phyloP scores from a whole-genome alignment of 2,329 filamentous ascomycete genomes.

The Fonsecaea erecta region DNA sequence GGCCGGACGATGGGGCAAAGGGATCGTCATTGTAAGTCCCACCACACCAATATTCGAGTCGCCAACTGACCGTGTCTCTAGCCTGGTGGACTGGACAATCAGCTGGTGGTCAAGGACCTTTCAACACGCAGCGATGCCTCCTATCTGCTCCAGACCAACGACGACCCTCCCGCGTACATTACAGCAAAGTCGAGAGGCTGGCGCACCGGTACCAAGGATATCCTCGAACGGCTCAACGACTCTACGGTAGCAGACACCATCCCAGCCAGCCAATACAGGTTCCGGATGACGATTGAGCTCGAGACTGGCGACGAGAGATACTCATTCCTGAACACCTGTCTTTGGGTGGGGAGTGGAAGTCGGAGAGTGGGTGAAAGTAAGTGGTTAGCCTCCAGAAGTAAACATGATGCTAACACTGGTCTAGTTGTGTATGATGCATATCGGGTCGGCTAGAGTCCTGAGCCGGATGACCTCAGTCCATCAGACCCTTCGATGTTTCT shows the following conservation, averaged over 20 bases:
- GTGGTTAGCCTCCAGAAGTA: background rate
- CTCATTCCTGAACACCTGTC: conserved; percentile 54
- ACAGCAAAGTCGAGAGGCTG: conserved; percentile 54
- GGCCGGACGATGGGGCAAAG: conserved; percentile 59
- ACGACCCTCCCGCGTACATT: conserved; percentile 57
- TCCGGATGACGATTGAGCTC: conserved; percentile 54
- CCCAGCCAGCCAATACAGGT: conserved; percentile 56
- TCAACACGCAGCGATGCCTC: conserved; percentile 51
- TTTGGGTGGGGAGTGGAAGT: conserved; percentile 57
- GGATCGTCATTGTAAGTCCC: conserved; percentile 53
- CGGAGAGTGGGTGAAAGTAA: conserved; percentile 49
- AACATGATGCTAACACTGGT: background rate
- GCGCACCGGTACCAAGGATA: conserved; percentile 55
- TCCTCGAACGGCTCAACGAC: conserved; percentile 54
- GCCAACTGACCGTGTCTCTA: conserved; percentile 34
- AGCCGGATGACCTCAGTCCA: background rate
- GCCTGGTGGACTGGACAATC: conserved; percentile 57
- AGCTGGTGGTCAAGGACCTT: conserved; percentile 54
- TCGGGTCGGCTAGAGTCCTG: conserved; percentile 29
- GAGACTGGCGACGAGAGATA: conserved; percentile 58
- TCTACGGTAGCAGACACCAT: conserved; percentile 51
- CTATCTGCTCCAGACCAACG: conserved; percentile 56
- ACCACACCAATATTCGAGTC: background rate
- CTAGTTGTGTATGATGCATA: conserved; percentile 39
- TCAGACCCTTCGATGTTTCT: background rate